Percentiles rank a stretch among this genome's conserved stretches.
Conservation (phyloP, 2,329 filamentous ascomycete genomes). For the Lachnellula suecica region DNA sequence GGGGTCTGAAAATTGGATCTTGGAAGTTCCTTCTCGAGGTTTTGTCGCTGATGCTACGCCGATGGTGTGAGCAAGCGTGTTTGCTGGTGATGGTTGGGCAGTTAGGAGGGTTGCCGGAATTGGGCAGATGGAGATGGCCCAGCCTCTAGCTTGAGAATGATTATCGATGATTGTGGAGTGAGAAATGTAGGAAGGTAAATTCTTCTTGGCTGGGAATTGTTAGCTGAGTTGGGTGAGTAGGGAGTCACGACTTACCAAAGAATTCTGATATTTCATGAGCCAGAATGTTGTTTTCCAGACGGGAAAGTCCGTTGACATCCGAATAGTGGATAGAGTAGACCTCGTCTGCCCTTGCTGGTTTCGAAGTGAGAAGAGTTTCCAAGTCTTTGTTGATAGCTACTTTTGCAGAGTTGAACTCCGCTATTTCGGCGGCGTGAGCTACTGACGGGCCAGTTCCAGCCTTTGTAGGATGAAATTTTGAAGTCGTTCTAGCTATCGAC, state of each 20-base stretch:
- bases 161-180: conserved; percentile 23
- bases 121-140: conserved; percentile 24
- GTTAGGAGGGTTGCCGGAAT: conserved; percentile 15
- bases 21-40: conserved; percentile 5
- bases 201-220: conserved; percentile 17
- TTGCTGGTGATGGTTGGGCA: conserved; percentile 12
- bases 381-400: conserved; percentile 23
- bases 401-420: conserved; percentile 25
- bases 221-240: not conserved
- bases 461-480: conserved; percentile 22
- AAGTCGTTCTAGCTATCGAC: conserved; percentile 16
- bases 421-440: conserved; percentile 16
- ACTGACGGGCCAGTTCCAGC: conserved; percentile 17
- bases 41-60: not conserved
- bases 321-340: conserved; percentile 27
- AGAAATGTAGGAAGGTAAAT: conserved; percentile 17
- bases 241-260: conserved; percentile 13
- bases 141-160: conserved; percentile 21
- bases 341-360: not conserved
- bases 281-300: conserved; percentile 26
- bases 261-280: conserved; percentile 26
- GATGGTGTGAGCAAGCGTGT: conserved; percentile 7
- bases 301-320: conserved; percentile 28
- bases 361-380: conserved; percentile 15
- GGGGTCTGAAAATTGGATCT: conserved; percentile 16